These are phyloP conservation scores for Passalora sequoiae DNA, from an alignment of 2,329 filamentous ascomycete genomes.

Conservation along the genomic window DNA sequence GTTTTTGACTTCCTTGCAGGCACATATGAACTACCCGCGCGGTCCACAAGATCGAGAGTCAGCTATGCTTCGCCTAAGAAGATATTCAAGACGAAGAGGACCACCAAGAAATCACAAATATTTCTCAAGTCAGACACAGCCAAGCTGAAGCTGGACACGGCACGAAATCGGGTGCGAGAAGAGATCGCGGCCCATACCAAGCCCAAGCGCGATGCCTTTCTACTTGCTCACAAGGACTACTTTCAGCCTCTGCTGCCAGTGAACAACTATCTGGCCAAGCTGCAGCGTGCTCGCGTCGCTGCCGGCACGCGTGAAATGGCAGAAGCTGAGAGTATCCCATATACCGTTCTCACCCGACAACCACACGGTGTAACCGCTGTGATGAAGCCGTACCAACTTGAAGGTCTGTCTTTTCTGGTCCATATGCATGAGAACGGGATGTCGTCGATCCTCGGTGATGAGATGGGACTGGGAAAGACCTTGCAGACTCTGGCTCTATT, in stretches of 20 bases:
- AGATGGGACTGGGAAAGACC: no score
- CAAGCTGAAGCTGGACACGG: constrained; percentile 29
- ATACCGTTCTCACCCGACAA: constrained; percentile 40
- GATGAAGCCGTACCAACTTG: constrained; percentile 50
- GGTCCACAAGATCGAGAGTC: constrained; percentile 24
- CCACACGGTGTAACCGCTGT: constrained; percentile 44
- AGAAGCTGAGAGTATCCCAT: constrained; percentile 28
- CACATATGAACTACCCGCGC: constrained; percentile 24
- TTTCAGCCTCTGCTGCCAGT: constrained; percentile 46
- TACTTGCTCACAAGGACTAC: constrained; percentile 41
- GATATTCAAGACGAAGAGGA: constrained; percentile 20
- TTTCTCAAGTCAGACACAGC: constrained; percentile 17
- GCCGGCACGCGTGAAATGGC: constrained; percentile 9
- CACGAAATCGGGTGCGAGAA: constrained; percentile 38
- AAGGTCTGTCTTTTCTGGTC: constrained; percentile 47
- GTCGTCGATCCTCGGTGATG: constrained; percentile 45
- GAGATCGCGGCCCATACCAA: constrained; percentile 41
- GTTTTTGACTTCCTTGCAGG: no score
- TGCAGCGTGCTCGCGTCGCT: constrained; percentile 23
- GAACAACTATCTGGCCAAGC: constrained; percentile 41
- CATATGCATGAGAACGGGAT: constrained; percentile 44
- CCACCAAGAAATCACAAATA: constrained; percentile 10
- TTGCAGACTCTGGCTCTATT: constrained; percentile 49
- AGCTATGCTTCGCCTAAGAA: constrained; percentile 21
- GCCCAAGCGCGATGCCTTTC: constrained; percentile 43